Base-by-base conservation (phyloP, 1,139 yeast species). In the Taphrina communis region DNA sequence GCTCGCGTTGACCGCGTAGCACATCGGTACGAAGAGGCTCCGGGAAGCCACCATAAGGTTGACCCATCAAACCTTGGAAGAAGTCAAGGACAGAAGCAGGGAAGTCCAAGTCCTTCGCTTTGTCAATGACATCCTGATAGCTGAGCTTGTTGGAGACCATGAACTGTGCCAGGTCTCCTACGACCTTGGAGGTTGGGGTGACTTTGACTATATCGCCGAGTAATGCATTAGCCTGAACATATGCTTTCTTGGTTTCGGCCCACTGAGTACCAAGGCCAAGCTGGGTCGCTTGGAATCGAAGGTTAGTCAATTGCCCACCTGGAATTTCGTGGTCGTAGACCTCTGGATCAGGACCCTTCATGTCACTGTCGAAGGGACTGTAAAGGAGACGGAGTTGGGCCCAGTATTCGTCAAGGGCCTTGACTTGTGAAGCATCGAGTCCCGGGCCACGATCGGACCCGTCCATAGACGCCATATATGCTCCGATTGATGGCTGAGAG, bases 41-140 rank as follows among this genome's bases (percentile, higher is more conserved):
- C 68, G 99, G 99, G 96, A 95, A 94, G 7, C 99, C 99, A 74
- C 99, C 99, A 78, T 90, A 92, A 75, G 99, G 99, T 76, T 94
- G 94, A 78, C 99, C 99, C 92, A 95, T 94, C 77, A 94, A 85
- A 75, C 99, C 99, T 83, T 95, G 97, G 86, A 94, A 92, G 84
- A 94, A 94, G 81, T 95, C 99, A 78, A 94, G 85, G 44, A 94
- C 97, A 19, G 98, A 93, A 77, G 89, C 97, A 71, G 99, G 99
- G 96, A 94, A 94, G 80, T 94, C 98, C 76, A 94, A 85, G 74
- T 91, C 91, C 66, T 86, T 82, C 1, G 99, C 99, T 76, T 94
- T 85, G 77, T 88, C 89, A 78, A 83, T 82, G 71, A 95, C 96
- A 77, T 94, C 99, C 76, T 89, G 91, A 69, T 89, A 83, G 19